Base-by-base conservation (phyloP, 495 filamentous ascomycete species). In the Neurospora hispaniola region DNA sequence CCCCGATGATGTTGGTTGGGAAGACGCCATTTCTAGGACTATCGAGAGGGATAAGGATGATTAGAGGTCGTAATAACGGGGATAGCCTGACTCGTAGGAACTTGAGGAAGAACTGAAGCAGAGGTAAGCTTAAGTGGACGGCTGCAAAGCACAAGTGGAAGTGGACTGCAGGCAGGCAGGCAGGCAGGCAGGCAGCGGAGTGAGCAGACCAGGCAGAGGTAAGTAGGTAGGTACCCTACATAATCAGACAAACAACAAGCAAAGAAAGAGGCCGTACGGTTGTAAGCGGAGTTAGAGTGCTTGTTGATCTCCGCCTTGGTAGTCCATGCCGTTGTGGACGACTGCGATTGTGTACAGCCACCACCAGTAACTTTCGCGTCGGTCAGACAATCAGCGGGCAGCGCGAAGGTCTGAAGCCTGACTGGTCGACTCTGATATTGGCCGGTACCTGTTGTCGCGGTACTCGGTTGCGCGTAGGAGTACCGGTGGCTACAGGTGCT, bases 1-100 rank as follows among this genome's bases (percentile, higher is more conserved):
- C 39, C 73, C 75, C 69, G 73, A 59, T 75, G 75, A 75, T 42
- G 74, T 23, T 68, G 75, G 71, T 41, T 69, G 66, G n/a, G 48
- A 71, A 69, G 75, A 74, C 38, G 71, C 70, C 73, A 74, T 74
- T 12, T 18, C 27, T 14, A 1, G 14, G 54, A 35, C 14, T 27
- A 35, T 66, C 54, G 27, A 66, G 54, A 5, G 54, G 35, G 54
- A 66, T 35, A 18, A 4, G 54, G 27, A 9, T 66, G 3, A 66
- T 62, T 62, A 62, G 27, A 7, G 27, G 54, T 62, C 20, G 54
- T 18, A 62, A 35, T 35, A 18, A 66, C 35, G 54, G 54, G 54
- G 54, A 18, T 38, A 66, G 14, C 6, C 27, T 66, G 54, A 66
- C 27, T 66, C 54, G 54, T 66, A 39, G 35, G 54, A 66, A 66